Evolutionary conservation across 1,139 yeast species (phyloP).

Genomic region (Lodderomyces oxycetoniae): DNA sequence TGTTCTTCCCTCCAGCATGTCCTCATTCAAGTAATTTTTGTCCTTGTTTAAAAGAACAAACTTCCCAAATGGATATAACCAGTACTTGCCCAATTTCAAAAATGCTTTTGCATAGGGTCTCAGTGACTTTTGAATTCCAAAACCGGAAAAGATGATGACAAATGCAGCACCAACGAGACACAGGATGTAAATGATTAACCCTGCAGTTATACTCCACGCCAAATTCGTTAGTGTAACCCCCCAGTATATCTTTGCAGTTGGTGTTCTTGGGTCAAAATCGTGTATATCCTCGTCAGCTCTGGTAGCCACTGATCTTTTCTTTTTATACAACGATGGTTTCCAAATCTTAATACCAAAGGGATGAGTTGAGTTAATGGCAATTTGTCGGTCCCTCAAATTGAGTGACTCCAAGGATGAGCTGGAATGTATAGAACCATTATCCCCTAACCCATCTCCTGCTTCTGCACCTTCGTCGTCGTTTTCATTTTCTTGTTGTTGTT

Average conservation of each 20-base stretch:
- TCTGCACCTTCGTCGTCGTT: conserved; percentile 12
- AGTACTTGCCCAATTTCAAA: conserved; percentile 61
- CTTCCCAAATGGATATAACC: conserved; percentile 85
- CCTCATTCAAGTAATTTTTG: conserved; percentile 79
- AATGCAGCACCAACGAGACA: conserved; percentile 47
- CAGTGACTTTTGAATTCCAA: conserved; percentile 33
- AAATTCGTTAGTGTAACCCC: conserved; percentile 67
- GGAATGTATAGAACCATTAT: conserved; percentile 38
- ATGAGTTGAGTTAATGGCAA: conserved; percentile 93
- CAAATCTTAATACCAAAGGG: conserved; percentile 98
- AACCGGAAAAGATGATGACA: conserved; percentile 46
- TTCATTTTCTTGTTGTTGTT: background rate
- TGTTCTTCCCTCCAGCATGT: conserved; percentile 82
- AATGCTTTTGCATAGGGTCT: conserved; percentile 58
- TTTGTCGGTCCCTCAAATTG: conserved; percentile 89
- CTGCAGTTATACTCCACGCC: conserved; percentile 74
- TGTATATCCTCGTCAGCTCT: conserved; percentile 94
- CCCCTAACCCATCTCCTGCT: conserved; percentile 24
- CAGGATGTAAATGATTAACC: conserved; percentile 51
- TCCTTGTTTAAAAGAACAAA: conserved; percentile 76
- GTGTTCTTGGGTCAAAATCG: conserved; percentile 54
- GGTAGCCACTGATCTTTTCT: conserved; percentile 83
- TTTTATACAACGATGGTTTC: conserved; percentile 96
- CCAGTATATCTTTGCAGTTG: conserved; percentile 50
- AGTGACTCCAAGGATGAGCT: conserved; percentile 67